Evolutionary conservation across 1,139 yeast species (phyloP), one percentile per base, ranked within the genome.

Genomic region (Entelexis paramagnoliae): DNA sequence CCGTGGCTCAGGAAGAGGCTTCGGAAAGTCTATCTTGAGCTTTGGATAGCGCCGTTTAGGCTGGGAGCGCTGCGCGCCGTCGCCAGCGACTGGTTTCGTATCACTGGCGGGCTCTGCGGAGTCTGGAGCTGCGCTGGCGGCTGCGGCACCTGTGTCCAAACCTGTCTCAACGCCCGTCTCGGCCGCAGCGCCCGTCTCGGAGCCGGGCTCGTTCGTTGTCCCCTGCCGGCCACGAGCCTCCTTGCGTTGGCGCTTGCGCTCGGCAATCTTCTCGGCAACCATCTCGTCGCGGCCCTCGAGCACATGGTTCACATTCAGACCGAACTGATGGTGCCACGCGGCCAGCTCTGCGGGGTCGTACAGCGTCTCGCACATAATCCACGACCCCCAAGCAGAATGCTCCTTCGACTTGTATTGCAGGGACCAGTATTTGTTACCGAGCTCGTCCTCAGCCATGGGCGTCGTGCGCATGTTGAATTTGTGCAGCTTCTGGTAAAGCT

Each of bases 341-440:
- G 20, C 38, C 54, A 63, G 39, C 51, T 55, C 46, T 28, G 42
- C 41, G 47, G 60, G 55, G 50, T 48, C 24, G 43, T 52, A 43
- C 22, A 51, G 39, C 50, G 56, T 52, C 53, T 63, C 64, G 48
- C 67, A 63, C 42, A 66, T 47, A 22, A 67, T 58, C 66, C 67
- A 65, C n/a, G 66, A 58, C 3, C 70, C 70, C 69, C 70, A 66
- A 4, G 59, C 55, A 2, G 56, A 44, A 33, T 56, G 52, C 14
- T 62, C 62, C 29, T 61, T 57, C 10, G 64, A 55, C 52, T 66
- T 64, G 48, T 65, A 68, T 55, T 67, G 70, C 49, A 69, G 62
- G 4, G 62, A 59, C 72, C 72, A 69, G 56, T 68, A 69, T 26
- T 56, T 56, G 54, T 69, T 69, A 10, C 70, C 71, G 32, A 58